phyloP scores from a whole-genome alignment of 2,329 filamentous ascomycete species.

The Bipolaris bicolor region DNA sequence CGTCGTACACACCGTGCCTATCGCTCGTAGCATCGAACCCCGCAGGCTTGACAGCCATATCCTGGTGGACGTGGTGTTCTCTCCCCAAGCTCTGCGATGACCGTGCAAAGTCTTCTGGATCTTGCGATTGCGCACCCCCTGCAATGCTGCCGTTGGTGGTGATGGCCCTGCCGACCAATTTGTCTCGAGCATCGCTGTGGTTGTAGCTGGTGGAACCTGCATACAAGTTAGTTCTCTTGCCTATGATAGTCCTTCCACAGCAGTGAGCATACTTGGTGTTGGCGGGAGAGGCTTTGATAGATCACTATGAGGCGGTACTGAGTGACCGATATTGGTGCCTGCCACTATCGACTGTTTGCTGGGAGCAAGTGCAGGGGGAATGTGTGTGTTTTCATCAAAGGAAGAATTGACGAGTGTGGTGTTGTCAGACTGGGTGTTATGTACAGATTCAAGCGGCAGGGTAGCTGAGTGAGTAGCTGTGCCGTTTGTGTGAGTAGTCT shows the following conservation, averaged over 20 bases:
- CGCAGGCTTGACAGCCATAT: constrained; percentile 5
- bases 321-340: constrained; percentile 35
- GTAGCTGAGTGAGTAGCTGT: not conserved
- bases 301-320: constrained; percentile 13
- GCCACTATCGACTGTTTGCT: constrained; percentile 14
- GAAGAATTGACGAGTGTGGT: constrained; percentile 23
- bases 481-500: constrained; percentile 6
- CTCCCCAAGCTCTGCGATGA: not conserved
- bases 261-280: constrained; percentile 16
- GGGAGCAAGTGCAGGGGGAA: constrained; percentile 24
- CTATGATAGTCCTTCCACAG: not conserved
- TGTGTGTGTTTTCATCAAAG: constrained; percentile 31
- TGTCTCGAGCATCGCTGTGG: not conserved
- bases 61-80: not conserved
- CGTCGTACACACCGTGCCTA: not conserved
- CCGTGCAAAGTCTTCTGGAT: not conserved
- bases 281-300: constrained; percentile 11
- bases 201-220: constrained; percentile 8
- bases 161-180: constrained; percentile 5
- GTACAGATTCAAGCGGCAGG: not conserved
- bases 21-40: not conserved
- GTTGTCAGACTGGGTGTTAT: not conserved
- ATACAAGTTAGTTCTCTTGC: not conserved
- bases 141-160: constrained; percentile 4
- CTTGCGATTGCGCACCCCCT: not conserved